Conservation (phyloP, 2,329 filamentous ascomycete species). For the Cladosporium sp. region DNA sequence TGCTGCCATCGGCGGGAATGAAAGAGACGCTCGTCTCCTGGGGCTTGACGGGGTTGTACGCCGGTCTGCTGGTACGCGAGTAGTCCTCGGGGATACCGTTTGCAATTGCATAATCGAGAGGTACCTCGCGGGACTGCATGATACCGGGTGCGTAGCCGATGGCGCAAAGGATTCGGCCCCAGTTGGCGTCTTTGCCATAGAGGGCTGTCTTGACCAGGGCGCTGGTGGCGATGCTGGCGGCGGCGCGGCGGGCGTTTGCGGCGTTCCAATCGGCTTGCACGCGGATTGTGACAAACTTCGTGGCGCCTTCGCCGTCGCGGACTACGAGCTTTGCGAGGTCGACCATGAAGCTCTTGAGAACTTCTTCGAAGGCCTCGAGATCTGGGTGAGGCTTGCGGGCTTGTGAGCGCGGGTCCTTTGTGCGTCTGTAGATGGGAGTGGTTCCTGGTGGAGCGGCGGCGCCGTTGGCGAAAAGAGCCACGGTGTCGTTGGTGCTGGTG, state of each 20-base stretch:
- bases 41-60: conserved; percentile 58
- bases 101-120: conserved; percentile 13
- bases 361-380: conserved; percentile 68
- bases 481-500: conserved; percentile 95
- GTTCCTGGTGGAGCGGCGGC: conserved; percentile 57
- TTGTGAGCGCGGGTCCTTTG: not conserved
- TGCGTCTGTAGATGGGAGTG: not conserved
- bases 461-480: conserved; percentile 93
- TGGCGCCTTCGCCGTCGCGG: conserved; percentile 93
- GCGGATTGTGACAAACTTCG: conserved; percentile 94
- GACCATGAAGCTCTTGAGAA: conserved; percentile 76
- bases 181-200: conserved; percentile 97
- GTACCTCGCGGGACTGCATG: conserved; percentile 32
- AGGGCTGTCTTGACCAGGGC: conserved; percentile 96
- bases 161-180: conserved; percentile 94
- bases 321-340: conserved; percentile 91
- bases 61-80: not conserved
- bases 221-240: conserved; percentile 84
- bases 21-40: conserved; percentile 77
- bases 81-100: not conserved
- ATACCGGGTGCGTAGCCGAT: conserved; percentile 77
- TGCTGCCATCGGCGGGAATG: conserved; percentile 72
- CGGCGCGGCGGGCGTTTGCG: conserved; percentile 69
- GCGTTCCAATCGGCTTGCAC: conserved; percentile 50
- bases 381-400: conserved; percentile 55